A percentile compares a stretch with the other conserved stretches of the same genome.
phyloP scores from a whole-genome alignment of 768 basidiomycete species.

The Amyloporia xantha region DNA sequence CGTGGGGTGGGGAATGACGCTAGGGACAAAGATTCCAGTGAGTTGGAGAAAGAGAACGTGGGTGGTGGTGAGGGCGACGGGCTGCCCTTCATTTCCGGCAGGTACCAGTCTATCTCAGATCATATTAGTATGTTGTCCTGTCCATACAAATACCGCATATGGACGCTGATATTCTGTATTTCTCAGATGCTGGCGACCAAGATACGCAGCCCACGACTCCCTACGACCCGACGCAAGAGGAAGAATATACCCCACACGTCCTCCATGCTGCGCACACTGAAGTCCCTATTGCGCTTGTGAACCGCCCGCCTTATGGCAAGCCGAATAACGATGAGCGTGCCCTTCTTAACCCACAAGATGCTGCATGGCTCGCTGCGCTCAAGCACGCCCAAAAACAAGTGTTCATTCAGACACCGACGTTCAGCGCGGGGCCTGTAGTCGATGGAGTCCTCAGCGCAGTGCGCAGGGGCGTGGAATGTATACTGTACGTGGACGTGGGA shows the following conservation, averaged over 20 bases:
- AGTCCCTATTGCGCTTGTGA: conserved; percentile 61
- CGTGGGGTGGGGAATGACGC: background rate
- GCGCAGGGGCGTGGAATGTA: conserved; percentile 52
- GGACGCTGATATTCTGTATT: background rate
- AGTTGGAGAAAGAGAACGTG: background rate
- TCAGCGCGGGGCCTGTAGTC: conserved; percentile 60
- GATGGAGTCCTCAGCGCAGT: conserved; percentile 54
- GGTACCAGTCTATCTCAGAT: conserved; percentile 6
- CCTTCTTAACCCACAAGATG: conserved; percentile 44
- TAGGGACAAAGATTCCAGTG: background rate
- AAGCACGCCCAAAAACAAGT: conserved; percentile 51
- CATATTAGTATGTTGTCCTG: conserved; percentile 6
- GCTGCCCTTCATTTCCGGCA: conserved; percentile 2
- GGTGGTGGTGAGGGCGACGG: background rate
- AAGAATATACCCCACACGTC: conserved; percentile 57
- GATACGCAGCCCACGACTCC: conserved; percentile 26
- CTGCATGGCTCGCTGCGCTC: conserved; percentile 61
- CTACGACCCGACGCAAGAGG: conserved; percentile 21
- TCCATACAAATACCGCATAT: too few species aligned
- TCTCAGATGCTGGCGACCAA: conserved; percentile 13
- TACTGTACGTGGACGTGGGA: conserved; percentile 45
- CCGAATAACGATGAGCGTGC: conserved; percentile 6
- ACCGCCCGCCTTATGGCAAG: conserved; percentile 45
- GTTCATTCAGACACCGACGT: conserved; percentile 72
- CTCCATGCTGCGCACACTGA: conserved; percentile 50